Evolutionary conservation across 78 protist genomes (phyloP).

Genomic region (Cavenderia fasciculata): DNA sequence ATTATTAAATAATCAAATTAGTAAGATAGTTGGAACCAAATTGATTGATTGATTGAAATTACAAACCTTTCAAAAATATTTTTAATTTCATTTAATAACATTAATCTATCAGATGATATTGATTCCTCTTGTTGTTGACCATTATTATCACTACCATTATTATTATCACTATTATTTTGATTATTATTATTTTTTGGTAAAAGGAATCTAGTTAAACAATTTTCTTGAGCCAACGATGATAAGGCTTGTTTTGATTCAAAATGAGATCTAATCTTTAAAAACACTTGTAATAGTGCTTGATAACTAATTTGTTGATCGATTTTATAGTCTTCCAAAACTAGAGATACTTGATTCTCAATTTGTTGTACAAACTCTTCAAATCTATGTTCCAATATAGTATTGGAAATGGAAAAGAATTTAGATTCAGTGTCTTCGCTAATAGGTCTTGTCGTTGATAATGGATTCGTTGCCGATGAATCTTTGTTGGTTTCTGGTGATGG

Average conservation of each 20-base stretch:
- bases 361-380: conserved; percentile 7
- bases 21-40: too few relatives aligned
- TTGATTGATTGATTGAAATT: too few relatives aligned
- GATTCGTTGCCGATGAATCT: neutral
- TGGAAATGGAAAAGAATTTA: conserved; percentile 10
- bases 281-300: neutral
- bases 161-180: too few relatives aligned
- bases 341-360: conserved; percentile 6
- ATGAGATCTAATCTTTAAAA: conserved; percentile 1
- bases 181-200: neutral
- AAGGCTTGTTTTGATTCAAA: neutral
- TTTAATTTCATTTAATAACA: conserved; percentile 4
- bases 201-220: neutral
- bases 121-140: too few relatives aligned
- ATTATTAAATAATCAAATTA: too few relatives aligned
- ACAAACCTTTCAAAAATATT: conserved; percentile 9
- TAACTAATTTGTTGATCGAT: neutral
- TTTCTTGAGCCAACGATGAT: neutral
- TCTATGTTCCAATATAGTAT: neutral
- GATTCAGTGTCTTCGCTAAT: neutral
- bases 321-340: conserved; percentile 8
- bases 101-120: too few relatives aligned
- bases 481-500: too few relatives aligned
- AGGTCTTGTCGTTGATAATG: neutral
- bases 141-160: too few relatives aligned